phyloP scores from a whole-genome alignment of 2,329 filamentous ascomycete species.

The Sporothrix globosa region DNA sequence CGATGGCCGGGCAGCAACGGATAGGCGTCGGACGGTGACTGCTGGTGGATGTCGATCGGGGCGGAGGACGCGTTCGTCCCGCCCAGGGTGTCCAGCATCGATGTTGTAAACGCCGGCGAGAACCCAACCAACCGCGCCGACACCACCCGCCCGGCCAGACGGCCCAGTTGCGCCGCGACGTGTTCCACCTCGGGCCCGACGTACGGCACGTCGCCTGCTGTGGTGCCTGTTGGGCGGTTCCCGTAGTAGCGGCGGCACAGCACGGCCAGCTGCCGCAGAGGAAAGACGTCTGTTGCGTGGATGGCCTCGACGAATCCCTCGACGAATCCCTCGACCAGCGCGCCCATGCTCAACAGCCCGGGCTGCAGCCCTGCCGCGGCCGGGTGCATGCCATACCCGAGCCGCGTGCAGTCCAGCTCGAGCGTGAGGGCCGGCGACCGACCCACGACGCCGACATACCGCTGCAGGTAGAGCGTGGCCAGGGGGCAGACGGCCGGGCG shows the following conservation, averaged over 20 bases:
- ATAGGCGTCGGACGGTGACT: conserved; percentile 42
- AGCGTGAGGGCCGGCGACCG: conserved; percentile 42
- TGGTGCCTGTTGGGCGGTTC: conserved; percentile 27
- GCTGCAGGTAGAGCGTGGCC: conserved; percentile 44
- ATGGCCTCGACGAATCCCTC: conserved; percentile 39
- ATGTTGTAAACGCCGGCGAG: neutral
- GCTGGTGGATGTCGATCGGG: conserved; percentile 33
- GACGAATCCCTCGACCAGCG: conserved; percentile 42
- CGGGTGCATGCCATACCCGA: conserved; percentile 42
- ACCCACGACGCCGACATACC: conserved; percentile 44
- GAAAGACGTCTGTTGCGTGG: no score
- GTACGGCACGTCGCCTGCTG: conserved; percentile 38
- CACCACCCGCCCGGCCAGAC: conserved; percentile 41
- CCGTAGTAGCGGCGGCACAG: conserved; percentile 29
- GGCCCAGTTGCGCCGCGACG: conserved; percentile 43
- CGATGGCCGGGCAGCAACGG: conserved; percentile 41
- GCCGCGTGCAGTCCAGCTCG: conserved; percentile 49
- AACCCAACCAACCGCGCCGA: conserved; percentile 47
- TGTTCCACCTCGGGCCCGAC: conserved; percentile 33
- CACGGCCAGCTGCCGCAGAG: neutral
- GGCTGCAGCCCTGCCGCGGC: conserved; percentile 38
- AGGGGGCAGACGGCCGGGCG: conserved; percentile 43
- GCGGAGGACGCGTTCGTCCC: no score
- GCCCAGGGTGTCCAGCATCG: neutral
- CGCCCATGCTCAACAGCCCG: conserved; percentile 39